Evolutionary conservation across 1,139 yeast species (phyloP), one percentile per base, ranked within the genome.

Genomic region (Geotrichum macrosporum): DNA sequence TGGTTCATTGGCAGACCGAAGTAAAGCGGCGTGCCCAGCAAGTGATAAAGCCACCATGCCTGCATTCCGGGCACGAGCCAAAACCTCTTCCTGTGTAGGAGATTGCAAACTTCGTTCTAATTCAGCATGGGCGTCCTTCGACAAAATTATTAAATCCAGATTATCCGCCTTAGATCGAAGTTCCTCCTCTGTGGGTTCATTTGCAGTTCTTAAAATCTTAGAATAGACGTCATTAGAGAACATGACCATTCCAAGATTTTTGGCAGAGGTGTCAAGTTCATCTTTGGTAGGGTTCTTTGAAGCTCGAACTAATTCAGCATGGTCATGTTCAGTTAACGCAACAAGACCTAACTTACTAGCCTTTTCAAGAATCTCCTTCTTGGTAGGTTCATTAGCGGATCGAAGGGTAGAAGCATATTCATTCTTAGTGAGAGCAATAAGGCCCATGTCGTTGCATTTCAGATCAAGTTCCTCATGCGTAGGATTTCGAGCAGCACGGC

Each of bases 161-260:
- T 55, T 22, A n/a, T 50, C 40, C 3, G 76, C 75, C 31, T 61
- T 61, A 4, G 58, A 56, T 10, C 54, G 46, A n/a, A 76, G 50
- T 43, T 69, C 69, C 1, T 69, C 72, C 20, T 66, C 47, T 18
- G 69, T 58, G 16, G 76, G 76, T 2, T 37, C 34, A 24, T 34
- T 34, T 2, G 50, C 42, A 30, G 43, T 39, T 12, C 39, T 35
- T 35, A 34, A 12, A 18, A 50, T 33, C 20, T 40, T 15, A 19
- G 36, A 61, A 15, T 62, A 31, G 1, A 62, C 50, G 19, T 69
- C 68, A 3, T 55, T 34, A 3, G 54, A 21, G 2, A 62, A 19
- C 3, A 41, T 27, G 10, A 36, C 27, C 51, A 63, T 52, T 4
- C 65, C 67, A 5, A 59, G 49, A 15, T 46, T 54, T 8, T 41